phyloP scores from a whole-genome alignment of 2,329 filamentous ascomycete species.

The Claviceps monticola region DNA sequence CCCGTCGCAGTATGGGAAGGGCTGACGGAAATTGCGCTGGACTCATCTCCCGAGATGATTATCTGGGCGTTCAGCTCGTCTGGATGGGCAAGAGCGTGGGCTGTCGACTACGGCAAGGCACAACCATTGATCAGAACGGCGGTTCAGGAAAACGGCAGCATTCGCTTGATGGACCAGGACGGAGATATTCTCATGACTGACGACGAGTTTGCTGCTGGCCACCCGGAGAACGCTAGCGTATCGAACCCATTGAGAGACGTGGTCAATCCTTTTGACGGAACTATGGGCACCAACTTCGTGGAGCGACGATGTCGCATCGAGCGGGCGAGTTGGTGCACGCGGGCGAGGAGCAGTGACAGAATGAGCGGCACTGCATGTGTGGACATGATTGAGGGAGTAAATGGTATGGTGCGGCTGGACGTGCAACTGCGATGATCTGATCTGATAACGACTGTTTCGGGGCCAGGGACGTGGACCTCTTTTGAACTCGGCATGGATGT shows the following conservation, averaged over 20 bases:
- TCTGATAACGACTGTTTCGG: background rate
- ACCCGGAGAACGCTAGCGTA: background rate
- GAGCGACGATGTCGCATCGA: slow-evolving; percentile 4
- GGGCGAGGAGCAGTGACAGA: slow-evolving; percentile 5
- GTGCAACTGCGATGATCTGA: slow-evolving; percentile 17
- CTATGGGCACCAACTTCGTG: slow-evolving; percentile 4
- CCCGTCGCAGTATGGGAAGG: slow-evolving; percentile 17
- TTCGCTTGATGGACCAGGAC: slow-evolving; percentile 18
- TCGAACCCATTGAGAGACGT: background rate
- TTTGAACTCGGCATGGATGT: too few species aligned
- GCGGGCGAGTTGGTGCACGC: slow-evolving; percentile 4
- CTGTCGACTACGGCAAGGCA: slow-evolving; percentile 13
- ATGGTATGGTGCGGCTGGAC: slow-evolving; percentile 24
- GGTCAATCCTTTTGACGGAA: slow-evolving; percentile 6
- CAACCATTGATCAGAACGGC: slow-evolving; percentile 9
- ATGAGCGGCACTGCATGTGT: slow-evolving; percentile 13
- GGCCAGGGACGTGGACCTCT: background rate
- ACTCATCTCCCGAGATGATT: slow-evolving; percentile 19
- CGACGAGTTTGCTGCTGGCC: background rate
- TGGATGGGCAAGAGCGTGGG: slow-evolving; percentile 21
- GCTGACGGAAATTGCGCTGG: slow-evolving; percentile 19
- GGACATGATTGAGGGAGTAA: slow-evolving; percentile 21
- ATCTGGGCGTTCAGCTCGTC: slow-evolving; percentile 22
- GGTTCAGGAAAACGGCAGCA: slow-evolving; percentile 18
- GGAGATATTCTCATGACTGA: slow-evolving; percentile 17